Conservation (phyloP, 2,329 filamentous ascomycete species). For the Aureobasidium sp. region DNA sequence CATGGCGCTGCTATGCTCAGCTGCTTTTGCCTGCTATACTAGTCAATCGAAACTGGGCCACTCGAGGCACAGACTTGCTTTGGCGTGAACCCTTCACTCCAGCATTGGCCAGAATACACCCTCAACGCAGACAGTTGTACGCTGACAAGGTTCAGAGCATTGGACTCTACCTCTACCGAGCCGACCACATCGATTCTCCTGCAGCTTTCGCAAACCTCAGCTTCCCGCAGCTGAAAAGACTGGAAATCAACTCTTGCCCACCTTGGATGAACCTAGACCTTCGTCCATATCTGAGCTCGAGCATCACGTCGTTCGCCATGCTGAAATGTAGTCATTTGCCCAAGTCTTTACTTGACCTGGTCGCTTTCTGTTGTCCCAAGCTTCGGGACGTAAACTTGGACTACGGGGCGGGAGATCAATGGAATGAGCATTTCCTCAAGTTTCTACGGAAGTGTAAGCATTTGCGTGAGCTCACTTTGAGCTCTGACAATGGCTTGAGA, state of each 20-base stretch:
- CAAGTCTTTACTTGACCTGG: background rate
- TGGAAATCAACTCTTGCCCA: background rate
- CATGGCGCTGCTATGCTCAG: conserved; percentile 7
- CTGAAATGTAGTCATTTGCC: background rate
- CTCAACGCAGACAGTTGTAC: background rate
- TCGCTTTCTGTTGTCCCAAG: background rate
- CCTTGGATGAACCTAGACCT: background rate
- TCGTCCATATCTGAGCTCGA: background rate
- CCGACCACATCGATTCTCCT: background rate
- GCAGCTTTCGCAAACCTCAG: background rate
- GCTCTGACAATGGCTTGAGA: background rate
- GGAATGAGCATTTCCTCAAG: background rate
- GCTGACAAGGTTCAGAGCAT: conserved; percentile 1
- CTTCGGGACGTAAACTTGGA: background rate
- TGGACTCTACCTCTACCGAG: background rate
- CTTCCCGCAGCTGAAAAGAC: background rate
- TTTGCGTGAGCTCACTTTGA: background rate
- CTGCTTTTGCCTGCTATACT: background rate
- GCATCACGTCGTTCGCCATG: background rate
- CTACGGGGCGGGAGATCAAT: background rate
- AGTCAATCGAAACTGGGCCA: background rate
- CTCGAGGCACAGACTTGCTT: background rate
- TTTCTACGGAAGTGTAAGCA: background rate
- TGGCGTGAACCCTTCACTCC: conserved; percentile 5
- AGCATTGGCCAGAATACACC: background rate